Conservation (phyloP, 352 stramenopile genomes). For the Pythium coloratum region DNA sequence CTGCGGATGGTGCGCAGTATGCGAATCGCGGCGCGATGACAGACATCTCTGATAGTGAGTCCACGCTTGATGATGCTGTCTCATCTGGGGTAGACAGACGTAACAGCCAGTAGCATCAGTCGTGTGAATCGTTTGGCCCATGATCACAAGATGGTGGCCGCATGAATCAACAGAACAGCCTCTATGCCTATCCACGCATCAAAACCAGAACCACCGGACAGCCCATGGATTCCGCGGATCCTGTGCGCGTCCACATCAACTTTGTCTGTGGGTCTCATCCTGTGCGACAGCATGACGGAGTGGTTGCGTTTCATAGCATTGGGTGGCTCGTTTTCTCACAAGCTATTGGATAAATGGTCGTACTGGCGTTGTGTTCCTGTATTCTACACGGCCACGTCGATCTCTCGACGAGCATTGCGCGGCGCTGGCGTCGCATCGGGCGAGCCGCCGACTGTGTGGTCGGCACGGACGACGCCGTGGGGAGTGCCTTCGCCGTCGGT, state of each 20-base stretch:
- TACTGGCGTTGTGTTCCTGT: not conserved
- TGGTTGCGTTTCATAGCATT: not conserved
- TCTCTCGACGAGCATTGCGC: conserved; percentile 2
- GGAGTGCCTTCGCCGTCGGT: conserved; percentile 22
- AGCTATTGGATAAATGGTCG: not conserved
- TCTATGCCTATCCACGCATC: not conserved
- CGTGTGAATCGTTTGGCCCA: not conserved
- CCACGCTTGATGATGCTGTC: not conserved
- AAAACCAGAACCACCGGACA: not conserved
- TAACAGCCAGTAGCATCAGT: not conserved
- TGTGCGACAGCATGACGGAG: not conserved
- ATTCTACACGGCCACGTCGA: conserved; percentile 16
- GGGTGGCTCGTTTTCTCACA: not conserved
- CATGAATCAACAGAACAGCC: not conserved
- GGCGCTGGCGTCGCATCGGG: conserved; percentile 14
- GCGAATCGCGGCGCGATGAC: not conserved
- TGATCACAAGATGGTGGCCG: not conserved
- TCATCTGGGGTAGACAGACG: not conserved
- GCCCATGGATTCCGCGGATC: not conserved
- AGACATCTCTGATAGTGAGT: not conserved
- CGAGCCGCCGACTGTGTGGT: conserved; percentile 26
- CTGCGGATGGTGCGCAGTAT: not conserved
- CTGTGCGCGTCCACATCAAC: not conserved
- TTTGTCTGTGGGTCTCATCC: no score
- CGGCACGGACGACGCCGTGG: conserved; percentile 17